Evolutionary conservation across 441 rosid species (phyloP).

Genomic region (Euphorbia schlechtendalii): DNA sequence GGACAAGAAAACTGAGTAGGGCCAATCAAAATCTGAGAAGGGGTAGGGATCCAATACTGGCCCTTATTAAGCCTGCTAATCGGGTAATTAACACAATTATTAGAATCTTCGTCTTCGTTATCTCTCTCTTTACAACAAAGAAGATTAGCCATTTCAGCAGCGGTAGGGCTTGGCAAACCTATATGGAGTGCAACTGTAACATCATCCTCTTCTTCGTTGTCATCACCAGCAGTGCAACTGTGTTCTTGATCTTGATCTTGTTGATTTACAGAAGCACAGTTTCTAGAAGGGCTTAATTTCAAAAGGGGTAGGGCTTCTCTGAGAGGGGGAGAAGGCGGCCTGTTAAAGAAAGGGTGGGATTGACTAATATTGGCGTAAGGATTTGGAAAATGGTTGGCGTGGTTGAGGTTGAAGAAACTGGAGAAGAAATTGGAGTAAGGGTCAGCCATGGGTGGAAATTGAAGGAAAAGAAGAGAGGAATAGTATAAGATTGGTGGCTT

Average conservation of each 20-base stretch:
- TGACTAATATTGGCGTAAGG: conserved; percentile 14
- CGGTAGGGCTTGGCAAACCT: conserved; percentile 91
- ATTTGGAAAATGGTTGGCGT: conserved; percentile 22
- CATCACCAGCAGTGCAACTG: conserved; percentile 32
- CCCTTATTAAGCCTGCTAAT: conserved; percentile 75
- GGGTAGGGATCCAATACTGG: conserved; percentile 97
- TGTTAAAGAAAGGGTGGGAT: conserved; percentile 23
- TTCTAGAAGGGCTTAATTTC: conserved; percentile 56
- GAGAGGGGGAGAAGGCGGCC: conserved; percentile 84
- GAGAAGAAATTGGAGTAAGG: conserved; percentile 68
- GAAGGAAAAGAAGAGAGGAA: conserved; percentile 12
- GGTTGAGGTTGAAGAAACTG: conserved; percentile 43
- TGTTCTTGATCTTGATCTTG: conserved; percentile 24
- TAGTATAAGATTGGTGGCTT: conserved; percentile 33
- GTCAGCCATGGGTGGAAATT: conserved; percentile 55
- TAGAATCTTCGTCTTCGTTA: conserved; percentile 26
- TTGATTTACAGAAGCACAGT: conserved; percentile 25
- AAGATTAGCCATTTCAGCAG: conserved; percentile 63
- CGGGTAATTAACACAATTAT: conserved; percentile 25
- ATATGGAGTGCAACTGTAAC: conserved; percentile 84
- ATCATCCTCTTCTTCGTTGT: conserved; percentile 23
- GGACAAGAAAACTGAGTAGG: conserved; percentile 99
- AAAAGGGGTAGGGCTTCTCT: conserved; percentile 84
- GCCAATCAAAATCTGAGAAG: conserved; percentile 94
- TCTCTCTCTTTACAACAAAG: conserved; percentile 49